phyloP scores from a whole-genome alignment of 2,329 filamentous ascomycete species.

The Arachnomyces sp. region DNA sequence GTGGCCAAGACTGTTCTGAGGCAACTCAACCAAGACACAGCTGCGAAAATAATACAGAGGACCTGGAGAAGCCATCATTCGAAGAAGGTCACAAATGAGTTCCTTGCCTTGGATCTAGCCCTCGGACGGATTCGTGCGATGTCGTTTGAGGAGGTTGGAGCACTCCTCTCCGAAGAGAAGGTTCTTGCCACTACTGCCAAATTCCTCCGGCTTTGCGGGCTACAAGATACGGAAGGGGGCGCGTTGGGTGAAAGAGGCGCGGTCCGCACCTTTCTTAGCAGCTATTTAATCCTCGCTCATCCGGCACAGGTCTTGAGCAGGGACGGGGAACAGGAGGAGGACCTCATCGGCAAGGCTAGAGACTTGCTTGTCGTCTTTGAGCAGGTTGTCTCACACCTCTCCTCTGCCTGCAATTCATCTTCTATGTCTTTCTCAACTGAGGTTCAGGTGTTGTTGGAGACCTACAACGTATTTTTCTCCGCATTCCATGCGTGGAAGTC shows the following conservation, averaged over 20 bases:
- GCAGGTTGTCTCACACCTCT: slow-evolving; percentile 43
- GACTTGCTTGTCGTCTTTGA: slow-evolving; percentile 53
- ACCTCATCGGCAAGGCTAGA: slow-evolving; percentile 54
- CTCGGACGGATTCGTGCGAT: slow-evolving; percentile 45
- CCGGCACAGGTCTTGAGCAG: slow-evolving; percentile 54
- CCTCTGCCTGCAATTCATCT: slow-evolving; percentile 30
- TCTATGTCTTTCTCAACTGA: slow-evolving; percentile 37
- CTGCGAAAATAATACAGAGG: slow-evolving; percentile 51
- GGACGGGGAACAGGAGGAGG: slow-evolving; percentile 55
- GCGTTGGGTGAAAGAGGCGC: slow-evolving; percentile 43
- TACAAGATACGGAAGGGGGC: slow-evolving; percentile 46
- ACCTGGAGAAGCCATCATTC: slow-evolving; percentile 49
- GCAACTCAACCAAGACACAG: slow-evolving; percentile 43
- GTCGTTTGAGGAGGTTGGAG: slow-evolving; percentile 53
- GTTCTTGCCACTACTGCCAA: slow-evolving; percentile 48
- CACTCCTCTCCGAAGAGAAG: slow-evolving; percentile 46
- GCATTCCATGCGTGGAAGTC: slow-evolving; percentile 61
- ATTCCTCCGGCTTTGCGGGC: slow-evolving; percentile 49
- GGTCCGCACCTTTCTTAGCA: slow-evolving; percentile 56
- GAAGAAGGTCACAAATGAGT: slow-evolving; percentile 43
- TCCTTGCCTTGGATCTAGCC: slow-evolving; percentile 45
- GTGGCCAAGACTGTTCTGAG: slow-evolving; percentile 26
- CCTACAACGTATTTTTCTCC: slow-evolving; percentile 53
- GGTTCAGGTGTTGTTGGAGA: slow-evolving; percentile 45
- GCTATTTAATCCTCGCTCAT: slow-evolving; percentile 56